Evolutionary conservation across 106 monocot genomes (phyloP), one percentile per base, ranked within the genome.

Genomic region (Acorus calamus): DNA sequence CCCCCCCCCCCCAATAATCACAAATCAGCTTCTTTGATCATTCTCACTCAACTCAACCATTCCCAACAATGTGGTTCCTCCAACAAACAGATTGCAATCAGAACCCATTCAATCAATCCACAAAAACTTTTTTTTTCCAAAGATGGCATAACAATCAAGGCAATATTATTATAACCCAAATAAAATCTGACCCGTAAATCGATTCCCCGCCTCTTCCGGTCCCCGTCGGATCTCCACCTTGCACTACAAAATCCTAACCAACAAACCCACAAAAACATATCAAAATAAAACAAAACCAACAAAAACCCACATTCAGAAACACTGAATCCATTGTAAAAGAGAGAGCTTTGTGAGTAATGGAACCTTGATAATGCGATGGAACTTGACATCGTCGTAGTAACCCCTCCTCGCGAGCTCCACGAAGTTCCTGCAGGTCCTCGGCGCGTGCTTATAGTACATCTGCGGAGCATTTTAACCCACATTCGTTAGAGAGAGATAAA

Each of bases 171-270:
- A 28, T 28, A 28, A 28, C 28, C 28, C 28, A 3, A 52, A 8
- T 43, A 43, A 46, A 9, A 73, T 28, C 80, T 51, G 7, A 92
- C 96, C 96, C 92, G 60, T 98, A 98, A 12, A 98, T 98, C 12
- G 96, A 98, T 64, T 92, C 92, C 11, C 98, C 98, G 8, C 98
- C 98, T 63, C 92, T 85, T 4, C 98, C 98, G 2, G 98, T 98
- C 6, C 98, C 92, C 41, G 98, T 98, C 5, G 98, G 98, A 73
- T 98, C 98, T 65, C 98, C 98, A 28, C 98, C 92, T 80, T 98
- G 98, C 44, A 92, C 92, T 0, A 98, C 86, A 59, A 98, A 98
- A 86, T 92, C 85, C 96, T 98, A 65, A 50, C n/a, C 60, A 66
- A 43, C 3, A 28, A 10, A 7, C 60, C 13, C 47, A 45, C 46